These are phyloP conservation scores for Mycena alexandri DNA, from an alignment of 768 basidiomycete species.

Conservation along the genomic window DNA sequence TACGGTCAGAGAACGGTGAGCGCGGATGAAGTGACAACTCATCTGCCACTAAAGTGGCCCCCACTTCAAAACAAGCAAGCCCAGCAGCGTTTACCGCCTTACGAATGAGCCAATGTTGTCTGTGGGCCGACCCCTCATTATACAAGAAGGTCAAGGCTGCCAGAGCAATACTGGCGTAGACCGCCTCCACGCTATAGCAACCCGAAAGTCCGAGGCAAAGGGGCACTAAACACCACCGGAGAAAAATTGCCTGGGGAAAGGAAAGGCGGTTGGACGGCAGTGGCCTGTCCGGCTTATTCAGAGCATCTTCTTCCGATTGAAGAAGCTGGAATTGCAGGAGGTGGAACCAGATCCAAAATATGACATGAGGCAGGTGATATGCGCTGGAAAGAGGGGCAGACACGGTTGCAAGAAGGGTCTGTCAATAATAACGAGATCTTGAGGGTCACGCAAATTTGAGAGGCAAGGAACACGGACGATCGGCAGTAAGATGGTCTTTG, in stretches of 20 bases:
- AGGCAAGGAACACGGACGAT: too few relatives aligned
- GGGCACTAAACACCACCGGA: conserved; percentile 53
- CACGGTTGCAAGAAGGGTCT: conserved; percentile 51
- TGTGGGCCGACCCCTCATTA: conserved; percentile 53
- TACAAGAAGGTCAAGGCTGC: conserved; percentile 49
- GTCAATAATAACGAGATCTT: not conserved
- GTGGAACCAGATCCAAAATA: conserved; percentile 61
- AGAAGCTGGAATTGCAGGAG: conserved; percentile 59
- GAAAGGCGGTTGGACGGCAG: conserved; percentile 59
- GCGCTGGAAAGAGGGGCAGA: conserved; percentile 47
- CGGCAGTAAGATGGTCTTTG: too few relatives aligned
- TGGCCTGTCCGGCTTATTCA: conserved; percentile 61
- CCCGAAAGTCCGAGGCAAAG: conserved; percentile 52
- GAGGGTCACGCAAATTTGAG: too few relatives aligned
- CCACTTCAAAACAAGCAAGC: conserved; percentile 53
- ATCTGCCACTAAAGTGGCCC: conserved; percentile 55
- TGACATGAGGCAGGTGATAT: conserved; percentile 40
- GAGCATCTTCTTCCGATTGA: conserved; percentile 55
- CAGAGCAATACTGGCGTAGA: conserved; percentile 51
- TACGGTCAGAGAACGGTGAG: too few relatives aligned
- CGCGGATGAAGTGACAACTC: conserved; percentile 1
- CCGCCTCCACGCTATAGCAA: conserved; percentile 46
- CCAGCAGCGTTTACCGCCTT: conserved; percentile 55
- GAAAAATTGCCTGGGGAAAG: conserved; percentile 46
- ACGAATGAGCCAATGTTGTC: conserved; percentile 51